Percentiles rank a stretch among this genome's conserved stretches.
Evolutionary conservation across 192 early-diverging fungal species (phyloP).

Genomic region (Linnemannia elongata): DNA sequence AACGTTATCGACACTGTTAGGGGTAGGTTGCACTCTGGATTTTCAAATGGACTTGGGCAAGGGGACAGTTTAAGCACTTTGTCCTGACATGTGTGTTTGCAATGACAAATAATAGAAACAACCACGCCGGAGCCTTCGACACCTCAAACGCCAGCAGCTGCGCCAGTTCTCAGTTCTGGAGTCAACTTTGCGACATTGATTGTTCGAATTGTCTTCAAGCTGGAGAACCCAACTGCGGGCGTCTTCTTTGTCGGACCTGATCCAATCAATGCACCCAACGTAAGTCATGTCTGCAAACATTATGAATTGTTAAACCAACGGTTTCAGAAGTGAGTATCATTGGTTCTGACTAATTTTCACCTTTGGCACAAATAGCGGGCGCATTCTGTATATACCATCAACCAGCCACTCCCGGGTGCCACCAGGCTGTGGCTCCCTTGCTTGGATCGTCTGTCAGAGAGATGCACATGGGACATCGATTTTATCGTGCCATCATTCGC

Average conservation of each 20-base stretch:
- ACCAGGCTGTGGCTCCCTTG: conserved; percentile 87
- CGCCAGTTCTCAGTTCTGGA: conserved; percentile 19
- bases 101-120: conserved; percentile 23
- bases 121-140: conserved; percentile 49
- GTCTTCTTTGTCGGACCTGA: conserved; percentile 73
- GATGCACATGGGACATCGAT: conserved; percentile 86
- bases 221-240: conserved; percentile 64
- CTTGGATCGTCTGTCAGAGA: conserved; percentile 72
- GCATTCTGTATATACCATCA: conserved; percentile 75
- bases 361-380: conserved; percentile 46
- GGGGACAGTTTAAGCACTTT: background rate
- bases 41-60: background rate
- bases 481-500: conserved; percentile 73
- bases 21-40: conserved; percentile 9
- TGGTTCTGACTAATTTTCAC: background rate
- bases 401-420: conserved; percentile 73
- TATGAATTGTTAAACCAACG: background rate
- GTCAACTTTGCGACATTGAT: conserved; percentile 58
- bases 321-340: background rate
- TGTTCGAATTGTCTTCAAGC: conserved; percentile 65
- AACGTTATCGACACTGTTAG: conserved; percentile 27
- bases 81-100: background rate
- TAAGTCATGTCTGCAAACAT: conserved; percentile 22
- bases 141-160: conserved; percentile 48
- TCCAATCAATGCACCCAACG: conserved; percentile 66